phyloP scores from a whole-genome alignment of 1,139 yeast species.

The Citeromyces hawaiiensis region DNA sequence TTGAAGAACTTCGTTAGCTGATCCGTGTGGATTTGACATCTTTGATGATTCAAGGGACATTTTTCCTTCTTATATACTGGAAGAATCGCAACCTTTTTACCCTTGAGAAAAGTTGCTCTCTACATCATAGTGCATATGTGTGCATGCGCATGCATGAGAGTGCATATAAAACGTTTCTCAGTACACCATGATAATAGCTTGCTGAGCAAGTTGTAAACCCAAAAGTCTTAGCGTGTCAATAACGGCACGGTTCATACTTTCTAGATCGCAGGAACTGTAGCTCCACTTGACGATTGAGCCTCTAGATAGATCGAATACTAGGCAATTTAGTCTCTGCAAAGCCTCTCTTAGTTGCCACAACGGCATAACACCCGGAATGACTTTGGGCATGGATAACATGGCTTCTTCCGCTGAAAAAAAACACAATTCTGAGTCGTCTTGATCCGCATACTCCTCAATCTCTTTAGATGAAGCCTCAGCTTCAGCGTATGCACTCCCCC shows the following conservation, averaged over 20 bases:
- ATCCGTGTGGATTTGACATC: not conserved
- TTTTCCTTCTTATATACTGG: not conserved
- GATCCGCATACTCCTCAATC: not conserved
- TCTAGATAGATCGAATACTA: no score
- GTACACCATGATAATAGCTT: no score
- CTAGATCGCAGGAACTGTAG: no score
- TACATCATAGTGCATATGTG: not conserved
- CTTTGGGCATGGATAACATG: slow-evolving; percentile 7
- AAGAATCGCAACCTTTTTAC: not conserved
- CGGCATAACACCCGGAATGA: slow-evolving; percentile 40
- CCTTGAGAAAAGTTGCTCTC: not conserved
- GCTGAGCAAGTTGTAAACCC: no score
- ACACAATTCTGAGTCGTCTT: not conserved
- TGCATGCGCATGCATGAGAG: no score
- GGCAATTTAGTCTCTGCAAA: no score
- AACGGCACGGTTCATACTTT: no score
- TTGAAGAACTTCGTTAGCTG: not conserved
- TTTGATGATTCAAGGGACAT: not conserved
- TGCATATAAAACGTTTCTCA: no score
- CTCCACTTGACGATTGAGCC: no score
- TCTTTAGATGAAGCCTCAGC: not conserved
- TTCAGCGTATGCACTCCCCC: not conserved
- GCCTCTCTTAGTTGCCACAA: slow-evolving; percentile 19
- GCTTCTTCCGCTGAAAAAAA: not conserved
- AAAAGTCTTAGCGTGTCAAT: no score